These are phyloP conservation scores for Allium sativum DNA, from an alignment of 106 monocot species.

Conservation along the genomic window DNA sequence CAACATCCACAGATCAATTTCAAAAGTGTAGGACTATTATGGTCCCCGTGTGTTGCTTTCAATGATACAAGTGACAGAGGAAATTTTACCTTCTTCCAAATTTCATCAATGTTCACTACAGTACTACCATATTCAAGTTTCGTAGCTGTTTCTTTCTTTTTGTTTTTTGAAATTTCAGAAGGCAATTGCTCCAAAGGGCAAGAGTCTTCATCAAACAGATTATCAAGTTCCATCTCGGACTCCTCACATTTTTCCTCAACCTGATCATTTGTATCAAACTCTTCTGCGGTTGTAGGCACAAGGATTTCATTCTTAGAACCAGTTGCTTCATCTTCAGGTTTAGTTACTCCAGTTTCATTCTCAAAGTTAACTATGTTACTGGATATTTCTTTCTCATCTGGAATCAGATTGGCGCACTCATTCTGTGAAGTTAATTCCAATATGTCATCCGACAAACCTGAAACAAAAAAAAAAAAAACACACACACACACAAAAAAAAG, in stretches of 20 bases:
- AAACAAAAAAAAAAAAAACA: conserved; percentile 1
- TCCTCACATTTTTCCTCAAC: conserved; percentile 34
- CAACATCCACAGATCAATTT: no score
- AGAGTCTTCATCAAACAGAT: conserved; percentile 69
- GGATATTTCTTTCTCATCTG: conserved; percentile 6
- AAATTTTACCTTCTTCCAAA: conserved; percentile 65
- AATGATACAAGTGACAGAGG: background rate
- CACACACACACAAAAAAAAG: background rate
- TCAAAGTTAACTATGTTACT: no score
- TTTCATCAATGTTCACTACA: conserved; percentile 48
- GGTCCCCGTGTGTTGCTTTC: no score
- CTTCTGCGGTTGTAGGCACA: conserved; percentile 10
- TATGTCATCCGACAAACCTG: conserved; percentile 60
- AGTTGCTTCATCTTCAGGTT: background rate
- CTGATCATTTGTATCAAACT: conserved; percentile 2
- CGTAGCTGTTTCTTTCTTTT: conserved; percentile 36
- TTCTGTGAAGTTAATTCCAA: conserved; percentile 20
- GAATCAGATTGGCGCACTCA: conserved; percentile 12
- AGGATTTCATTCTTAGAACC: conserved; percentile 9
- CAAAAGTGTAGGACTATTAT: no score
- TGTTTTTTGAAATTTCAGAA: conserved; percentile 25
- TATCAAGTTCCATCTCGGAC: conserved; percentile 56
- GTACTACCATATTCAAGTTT: conserved; percentile 28
- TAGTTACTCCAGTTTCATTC: no score
- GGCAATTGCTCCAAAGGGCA: conserved; percentile 23